Conservation (phyloP, 495 filamentous ascomycete genomes). For the Thermothielavioides terrestris region DNA sequence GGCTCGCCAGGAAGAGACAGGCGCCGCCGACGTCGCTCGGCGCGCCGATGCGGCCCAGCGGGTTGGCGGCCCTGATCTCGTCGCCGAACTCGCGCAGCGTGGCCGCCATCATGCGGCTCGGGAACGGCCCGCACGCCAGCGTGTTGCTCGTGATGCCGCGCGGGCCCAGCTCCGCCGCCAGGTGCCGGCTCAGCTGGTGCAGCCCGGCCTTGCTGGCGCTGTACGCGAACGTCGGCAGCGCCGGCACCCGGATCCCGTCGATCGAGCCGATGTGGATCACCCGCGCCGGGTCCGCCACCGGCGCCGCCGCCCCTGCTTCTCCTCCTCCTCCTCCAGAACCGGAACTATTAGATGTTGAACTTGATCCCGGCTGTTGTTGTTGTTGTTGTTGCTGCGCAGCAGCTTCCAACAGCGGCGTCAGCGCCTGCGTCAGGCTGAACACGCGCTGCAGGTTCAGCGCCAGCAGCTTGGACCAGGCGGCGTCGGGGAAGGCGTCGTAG, state of each 20-base stretch:
- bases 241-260: conserved; percentile 63
- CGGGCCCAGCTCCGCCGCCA: conserved; percentile 62
- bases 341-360: no score
- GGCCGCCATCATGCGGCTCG: conserved; percentile 76
- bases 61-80: conserved; percentile 52
- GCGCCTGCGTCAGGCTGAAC: conserved; percentile 66
- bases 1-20: conserved; percentile 63
- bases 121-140: conserved; percentile 70
- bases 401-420: conserved; percentile 64
- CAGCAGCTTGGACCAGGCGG: conserved; percentile 65
- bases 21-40: conserved; percentile 68
- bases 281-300: conserved; percentile 40
- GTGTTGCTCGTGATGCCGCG: conserved; percentile 50
- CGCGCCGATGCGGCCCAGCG: conserved; percentile 62
- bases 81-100: conserved; percentile 56
- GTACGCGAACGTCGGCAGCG: conserved; percentile 68
- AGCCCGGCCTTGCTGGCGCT: conserved; percentile 66
- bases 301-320: no score
- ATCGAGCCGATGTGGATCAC: conserved; percentile 73
- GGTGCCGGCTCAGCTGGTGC: conserved; percentile 62
- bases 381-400: conserved; percentile 25
- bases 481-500: conserved; percentile 61
- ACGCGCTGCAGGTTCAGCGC: conserved; percentile 75
- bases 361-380: no score
- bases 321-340: no score